These are phyloP conservation scores for Fragilaria crotonensis DNA, from an alignment of 108 stramenopile species.

Conservation along the genomic window DNA sequence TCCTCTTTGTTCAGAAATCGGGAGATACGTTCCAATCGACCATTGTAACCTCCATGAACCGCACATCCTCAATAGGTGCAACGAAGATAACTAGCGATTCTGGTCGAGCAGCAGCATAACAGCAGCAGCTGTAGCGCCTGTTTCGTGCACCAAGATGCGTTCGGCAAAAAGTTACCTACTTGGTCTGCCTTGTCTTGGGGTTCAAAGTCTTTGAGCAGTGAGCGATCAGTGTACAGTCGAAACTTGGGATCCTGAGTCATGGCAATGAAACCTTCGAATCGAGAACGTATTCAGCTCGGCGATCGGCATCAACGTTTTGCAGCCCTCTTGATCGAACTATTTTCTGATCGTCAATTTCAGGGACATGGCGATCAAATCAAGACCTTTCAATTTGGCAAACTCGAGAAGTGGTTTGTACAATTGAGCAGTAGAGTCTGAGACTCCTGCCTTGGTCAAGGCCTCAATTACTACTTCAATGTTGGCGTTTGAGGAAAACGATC, in stretches of 20 bases:
- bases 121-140: constrained; percentile 54
- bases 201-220: constrained; percentile 65
- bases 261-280: constrained; percentile 74
- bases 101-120: constrained; percentile 43
- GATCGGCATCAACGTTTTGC: constrained; percentile 47
- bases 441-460: constrained; percentile 30
- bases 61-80: constrained; percentile 56
- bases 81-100: constrained; percentile 51
- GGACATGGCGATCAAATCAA: constrained; percentile 49
- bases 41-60: constrained; percentile 72
- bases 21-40: constrained; percentile 61
- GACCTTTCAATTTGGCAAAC: constrained; percentile 30
- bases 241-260: constrained; percentile 66
- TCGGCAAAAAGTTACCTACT: constrained; percentile 64
- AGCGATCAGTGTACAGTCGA: constrained; percentile 70
- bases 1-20: constrained; percentile 14
- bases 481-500: constrained; percentile 30
- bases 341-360: constrained; percentile 54
- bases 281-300: constrained; percentile 50
- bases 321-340: constrained; percentile 47
- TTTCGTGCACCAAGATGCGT: constrained; percentile 71
- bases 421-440: constrained; percentile 15
- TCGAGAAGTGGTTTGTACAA: constrained; percentile 52
- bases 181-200: constrained; percentile 31
- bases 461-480: constrained; percentile 13